Evolutionary conservation across 1,284 basidiomycete species (phyloP), one percentile per base, ranked within the genome.

Genomic region (Cutaneotrichosporon dermatis): DNA sequence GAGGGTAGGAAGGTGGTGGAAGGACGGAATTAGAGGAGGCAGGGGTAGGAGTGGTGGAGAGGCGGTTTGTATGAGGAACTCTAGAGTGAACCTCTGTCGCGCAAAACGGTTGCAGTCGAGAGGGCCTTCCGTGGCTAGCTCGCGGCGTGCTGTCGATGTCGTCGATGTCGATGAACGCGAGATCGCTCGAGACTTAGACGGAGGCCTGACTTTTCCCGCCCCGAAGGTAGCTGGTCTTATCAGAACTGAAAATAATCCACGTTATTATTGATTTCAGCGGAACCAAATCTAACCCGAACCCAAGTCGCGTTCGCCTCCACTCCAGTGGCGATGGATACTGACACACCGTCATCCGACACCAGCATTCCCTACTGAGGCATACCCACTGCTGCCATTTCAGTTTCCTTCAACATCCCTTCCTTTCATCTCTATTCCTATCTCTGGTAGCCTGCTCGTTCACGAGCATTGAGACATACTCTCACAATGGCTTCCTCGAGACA

Each of bases 401-500:
- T 25, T 25, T 25, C 25, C 25, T 25, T 25, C 25, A 25, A 25
- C 43, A 45, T 16, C 43, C 43, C 16, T 45, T 36, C 42, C 51
- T 53, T 16, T 15, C 54, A 12, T 61, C 58, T 54, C 64, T 64
- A 39, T 43, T 40, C 11, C 25, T 25, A 25, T 25, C 25, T 25
- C 25, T 51, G 36, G 37, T 33, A 15, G 16, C 37, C 37, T 41
- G 43, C 11, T 46, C 51, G 12, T 37, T 25, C 12, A n/a, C 16
- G 50, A 33, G 50, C 39, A 51, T n/a, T 13, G 15, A 11, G 50
- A 39, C 37, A 51, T 15, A 41, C 16, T 39, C n/a, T 46, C 43
- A 55, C 12, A 40, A 60, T 63, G 59, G 54, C 60, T 8, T 35
- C 52, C 8, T 51, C 54, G 7, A 44, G 59, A 35, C 57, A 54